phyloP scores from a whole-genome alignment of 345 rosid genomes.

The Isatis tinctoria region DNA sequence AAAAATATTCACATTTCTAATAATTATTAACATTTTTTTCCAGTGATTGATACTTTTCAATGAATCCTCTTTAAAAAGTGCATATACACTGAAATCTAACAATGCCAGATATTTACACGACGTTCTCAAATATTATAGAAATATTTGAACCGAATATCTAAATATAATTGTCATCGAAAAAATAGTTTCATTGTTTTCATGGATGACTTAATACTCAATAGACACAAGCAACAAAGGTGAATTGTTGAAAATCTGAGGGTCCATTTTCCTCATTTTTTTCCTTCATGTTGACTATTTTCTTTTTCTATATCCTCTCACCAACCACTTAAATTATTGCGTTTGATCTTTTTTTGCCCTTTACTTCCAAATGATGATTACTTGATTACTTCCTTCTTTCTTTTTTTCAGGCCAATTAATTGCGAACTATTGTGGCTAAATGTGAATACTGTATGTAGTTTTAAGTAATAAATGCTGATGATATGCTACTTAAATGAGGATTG shows the following conservation, averaged over 20 bases:
- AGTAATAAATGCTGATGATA: not conserved
- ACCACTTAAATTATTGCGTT: conserved; percentile 24
- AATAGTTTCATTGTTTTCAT: not conserved
- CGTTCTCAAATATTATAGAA: not conserved
- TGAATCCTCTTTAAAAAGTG: not conserved
- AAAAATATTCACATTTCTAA: not conserved
- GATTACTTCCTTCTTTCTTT: not conserved
- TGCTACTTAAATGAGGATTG: not conserved
- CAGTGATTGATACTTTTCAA: not conserved
- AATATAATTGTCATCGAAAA: not conserved
- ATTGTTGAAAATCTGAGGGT: conserved; percentile 17
- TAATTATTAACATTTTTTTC: not conserved
- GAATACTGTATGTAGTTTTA: not conserved
- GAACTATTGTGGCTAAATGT: not conserved
- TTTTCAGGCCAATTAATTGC: not conserved
- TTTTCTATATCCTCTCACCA: conserved; percentile 20
- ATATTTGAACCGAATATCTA: not conserved
- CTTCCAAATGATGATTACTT: conserved; percentile 24
- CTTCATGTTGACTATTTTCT: conserved; percentile 18
- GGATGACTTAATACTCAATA: not conserved
- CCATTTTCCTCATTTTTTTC: conserved; percentile 9
- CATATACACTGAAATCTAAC: not conserved
- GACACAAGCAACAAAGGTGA: conserved; percentile 16
- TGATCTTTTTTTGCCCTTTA: not conserved
- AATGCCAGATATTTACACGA: not conserved